These are phyloP conservation scores for Suhomyces taliae DNA, from an alignment of 1,139 yeast genomes.

Conservation along the genomic window DNA sequence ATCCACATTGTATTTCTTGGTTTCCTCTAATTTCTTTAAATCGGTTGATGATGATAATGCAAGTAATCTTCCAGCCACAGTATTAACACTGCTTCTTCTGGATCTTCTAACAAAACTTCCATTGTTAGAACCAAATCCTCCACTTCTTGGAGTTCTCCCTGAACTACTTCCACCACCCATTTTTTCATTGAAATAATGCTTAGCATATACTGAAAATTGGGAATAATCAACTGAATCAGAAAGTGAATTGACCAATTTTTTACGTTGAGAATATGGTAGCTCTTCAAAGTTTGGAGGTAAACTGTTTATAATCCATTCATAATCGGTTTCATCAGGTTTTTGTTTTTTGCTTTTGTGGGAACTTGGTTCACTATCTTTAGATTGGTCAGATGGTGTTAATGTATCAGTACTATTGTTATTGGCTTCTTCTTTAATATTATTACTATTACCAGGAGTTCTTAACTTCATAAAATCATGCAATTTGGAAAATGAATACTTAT, in stretches of 20 bases:
- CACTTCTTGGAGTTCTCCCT: constrained; percentile 22
- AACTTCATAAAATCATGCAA: constrained; percentile 30
- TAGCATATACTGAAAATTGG: constrained; percentile 46
- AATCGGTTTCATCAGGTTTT: constrained; percentile 28
- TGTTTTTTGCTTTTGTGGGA: constrained; percentile 22
- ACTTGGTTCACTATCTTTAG: constrained; percentile 5
- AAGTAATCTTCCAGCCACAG: constrained; percentile 44
- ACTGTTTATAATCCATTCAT: constrained; percentile 40
- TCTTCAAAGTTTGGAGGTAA: constrained; percentile 63
- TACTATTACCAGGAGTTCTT: constrained; percentile 18
- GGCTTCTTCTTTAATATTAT: constrained; percentile 9
- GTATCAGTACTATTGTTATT: constrained; percentile 8
- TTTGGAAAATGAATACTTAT: constrained; percentile 25
- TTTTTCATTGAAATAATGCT: constrained; percentile 26
- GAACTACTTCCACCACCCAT: constrained; percentile 15
- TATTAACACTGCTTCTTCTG: constrained; percentile 35
- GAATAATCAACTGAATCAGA: constrained; percentile 57
- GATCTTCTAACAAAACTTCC: constrained; percentile 33
- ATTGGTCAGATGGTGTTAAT: constrained; percentile 9
- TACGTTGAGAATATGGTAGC: constrained; percentile 69
- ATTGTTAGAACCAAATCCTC: constrained; percentile 19
- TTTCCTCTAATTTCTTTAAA: constrained; percentile 27
- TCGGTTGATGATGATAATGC: constrained; percentile 43
- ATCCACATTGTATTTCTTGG: constrained; percentile 42
- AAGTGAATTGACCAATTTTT: constrained; percentile 53